These are phyloP conservation scores for Rhizophora mangle DNA, from an alignment of 345 rosid species.

Conservation along the genomic window DNA sequence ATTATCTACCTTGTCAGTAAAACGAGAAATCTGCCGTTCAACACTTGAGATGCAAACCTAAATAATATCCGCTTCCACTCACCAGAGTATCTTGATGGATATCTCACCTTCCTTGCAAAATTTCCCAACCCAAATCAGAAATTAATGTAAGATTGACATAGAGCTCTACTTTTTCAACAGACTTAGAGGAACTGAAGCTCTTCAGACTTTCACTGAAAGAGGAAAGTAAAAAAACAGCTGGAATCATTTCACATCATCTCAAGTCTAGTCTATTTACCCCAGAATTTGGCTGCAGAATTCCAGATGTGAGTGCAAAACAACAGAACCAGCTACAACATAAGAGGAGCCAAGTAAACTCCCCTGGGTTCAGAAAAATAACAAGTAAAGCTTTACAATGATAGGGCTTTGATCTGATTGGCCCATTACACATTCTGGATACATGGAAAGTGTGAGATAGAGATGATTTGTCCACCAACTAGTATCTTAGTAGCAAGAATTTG, in stretches of 20 bases:
- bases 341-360: conserved; percentile 29
- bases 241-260: conserved; percentile 60
- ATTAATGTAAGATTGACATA: conserved; percentile 50
- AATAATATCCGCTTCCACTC: conserved; percentile 73
- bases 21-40: conserved; percentile 66
- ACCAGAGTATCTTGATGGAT: conserved; percentile 71
- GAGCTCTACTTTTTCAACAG: conserved; percentile 68
- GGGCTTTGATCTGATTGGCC: not conserved
- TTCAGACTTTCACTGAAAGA: conserved; percentile 64
- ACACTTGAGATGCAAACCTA: conserved; percentile 63
- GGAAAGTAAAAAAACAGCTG: conserved; percentile 41
- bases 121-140: conserved; percentile 81
- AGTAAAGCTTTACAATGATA: too few relatives aligned
- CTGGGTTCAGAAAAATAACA: too few relatives aligned
- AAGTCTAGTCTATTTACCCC: conserved; percentile 73
- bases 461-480: conserved; percentile 77
- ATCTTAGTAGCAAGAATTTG: conserved; percentile 55
- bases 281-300: conserved; percentile 49
- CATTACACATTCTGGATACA: conserved; percentile 74
- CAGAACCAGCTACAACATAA: conserved; percentile 49
- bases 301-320: conserved; percentile 61
- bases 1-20: conserved; percentile 54
- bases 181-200: conserved; percentile 47
- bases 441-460: conserved; percentile 58
- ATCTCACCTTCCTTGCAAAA: conserved; percentile 57